Percentiles rank a stretch among this genome's conserved stretches.
Evolutionary conservation across 176 grass and related monocot genomes (phyloP).

Genomic region (Musa beccarii): DNA sequence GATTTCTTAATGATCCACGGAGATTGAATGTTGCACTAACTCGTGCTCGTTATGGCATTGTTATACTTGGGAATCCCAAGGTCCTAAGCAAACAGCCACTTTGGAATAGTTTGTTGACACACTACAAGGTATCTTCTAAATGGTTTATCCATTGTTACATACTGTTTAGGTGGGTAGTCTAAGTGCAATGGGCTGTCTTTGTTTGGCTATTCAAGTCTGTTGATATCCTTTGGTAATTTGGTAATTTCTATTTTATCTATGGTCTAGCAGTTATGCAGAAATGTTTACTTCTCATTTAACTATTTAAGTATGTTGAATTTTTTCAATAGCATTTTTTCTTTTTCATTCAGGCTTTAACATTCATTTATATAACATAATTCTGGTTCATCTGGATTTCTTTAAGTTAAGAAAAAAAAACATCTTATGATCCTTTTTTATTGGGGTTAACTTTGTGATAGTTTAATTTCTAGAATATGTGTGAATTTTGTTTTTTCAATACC

Average conservation of each 20-base stretch:
- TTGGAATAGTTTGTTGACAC: constrained; percentile 99
- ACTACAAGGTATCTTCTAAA: constrained; percentile 73
- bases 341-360: too few species aligned
- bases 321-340: not conserved
- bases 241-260: not conserved
- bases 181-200: not conserved
- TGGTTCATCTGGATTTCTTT: too few species aligned
- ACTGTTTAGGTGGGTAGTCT: not conserved
- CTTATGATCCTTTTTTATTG: not conserved
- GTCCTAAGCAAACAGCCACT: constrained; percentile 97
- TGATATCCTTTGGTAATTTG: not conserved
- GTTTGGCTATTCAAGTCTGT: not conserved
- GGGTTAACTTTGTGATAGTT: not conserved
- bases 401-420: too few species aligned
- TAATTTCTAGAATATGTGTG: too few species aligned
- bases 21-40: constrained; percentile 99
- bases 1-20: constrained; percentile 99
- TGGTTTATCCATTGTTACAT: not conserved
- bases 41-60: constrained; percentile 93
- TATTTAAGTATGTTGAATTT: not conserved
- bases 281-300: not conserved
- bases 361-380: too few species aligned
- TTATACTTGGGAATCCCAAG: constrained; percentile 97
- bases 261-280: not conserved
- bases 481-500: too few species aligned